Evolutionary conservation across 2,329 filamentous ascomycete genomes (phyloP), one percentile per base, ranked within the genome.

Genomic region (Penicillium janthinellum): DNA sequence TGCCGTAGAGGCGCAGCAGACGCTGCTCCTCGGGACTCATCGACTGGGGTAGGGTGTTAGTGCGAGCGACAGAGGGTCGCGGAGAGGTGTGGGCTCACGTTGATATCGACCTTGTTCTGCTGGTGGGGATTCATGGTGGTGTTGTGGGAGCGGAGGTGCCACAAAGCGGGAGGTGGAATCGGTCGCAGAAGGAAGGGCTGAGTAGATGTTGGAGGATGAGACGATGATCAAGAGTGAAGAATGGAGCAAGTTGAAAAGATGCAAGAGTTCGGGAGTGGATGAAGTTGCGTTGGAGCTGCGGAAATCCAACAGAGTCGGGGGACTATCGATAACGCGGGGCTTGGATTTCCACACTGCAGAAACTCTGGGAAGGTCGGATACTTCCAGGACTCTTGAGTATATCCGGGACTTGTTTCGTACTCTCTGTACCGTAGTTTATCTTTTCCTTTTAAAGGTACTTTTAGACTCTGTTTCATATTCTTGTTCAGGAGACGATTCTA

Each of bases 91-190:
- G 6, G 17, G 86, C 91, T 82, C 82, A 97, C 95, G 83, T 86
- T 93, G 80, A 97, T 85, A 80, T 99, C 95, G 73, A 98, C 86
- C 84, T 99, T 98, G 85, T 97, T 97, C 86, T 96, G 93, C 84
- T 97, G 91, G 78, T 93, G 92, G 70, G 94, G 94, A 78, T 97
- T 97, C 92, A 98, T 96, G 67, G 70, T 83, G 49, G 49, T n/a
- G 49, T 52, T 37, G 50, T 31, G 56, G 41, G 48, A 54, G 56
- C 54, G 22, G 44, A 53, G 56, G 39, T 31, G 56, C 31, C 31
- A 49, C 31, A 56, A 49, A 45, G 50, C 22, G 38, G 38, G 39
- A 41, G 20, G 49, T 14, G 14, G 20, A 10, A 17, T 31, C 28
- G 20, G 35, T 28, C n/a, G 14, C 15, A 25, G 2, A 25, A 17